Evolutionary conservation across 192 early-diverging fungal genomes (phyloP).

Genomic region (Jimgerdemannia flammicorona): DNA sequence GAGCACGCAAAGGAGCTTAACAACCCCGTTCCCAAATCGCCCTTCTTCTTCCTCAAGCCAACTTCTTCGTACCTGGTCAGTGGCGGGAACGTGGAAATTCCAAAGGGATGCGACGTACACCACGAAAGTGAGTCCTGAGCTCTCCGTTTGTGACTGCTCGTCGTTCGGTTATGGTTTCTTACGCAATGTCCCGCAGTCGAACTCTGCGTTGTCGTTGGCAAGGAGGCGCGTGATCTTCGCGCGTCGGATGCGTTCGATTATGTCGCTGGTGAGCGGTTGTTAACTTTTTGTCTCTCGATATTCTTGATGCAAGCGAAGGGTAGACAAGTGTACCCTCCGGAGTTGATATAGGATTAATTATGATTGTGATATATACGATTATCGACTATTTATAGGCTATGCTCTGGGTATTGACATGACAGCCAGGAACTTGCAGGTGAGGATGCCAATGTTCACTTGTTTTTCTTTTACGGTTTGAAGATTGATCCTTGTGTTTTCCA

Average conservation of each 20-base stretch:
- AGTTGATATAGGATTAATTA: too few species aligned
- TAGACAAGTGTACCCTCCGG: too few species aligned
- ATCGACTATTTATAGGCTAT: constrained; percentile 46
- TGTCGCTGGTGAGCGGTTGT: constrained; percentile 42
- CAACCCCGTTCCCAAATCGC: constrained; percentile 83
- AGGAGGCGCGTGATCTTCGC: constrained; percentile 68
- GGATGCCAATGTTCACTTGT: neutral
- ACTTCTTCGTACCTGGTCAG: constrained; percentile 71
- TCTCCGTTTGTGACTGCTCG: neutral
- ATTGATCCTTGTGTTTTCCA: neutral
- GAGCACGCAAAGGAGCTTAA: constrained; percentile 94
- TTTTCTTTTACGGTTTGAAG: neutral
- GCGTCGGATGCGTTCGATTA: constrained; percentile 57
- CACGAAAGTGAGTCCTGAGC: constrained; percentile 64
- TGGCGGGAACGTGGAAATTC: constrained; percentile 76
- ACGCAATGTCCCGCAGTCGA: constrained; percentile 56
- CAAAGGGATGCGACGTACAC: constrained; percentile 72
- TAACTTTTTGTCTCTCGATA: too few species aligned
- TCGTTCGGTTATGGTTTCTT: neutral
- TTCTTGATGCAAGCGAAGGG: too few species aligned
- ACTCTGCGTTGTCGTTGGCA: constrained; percentile 89
- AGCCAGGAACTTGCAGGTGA: constrained; percentile 75
- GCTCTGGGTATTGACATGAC: constrained; percentile 91
- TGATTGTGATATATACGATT: neutral
- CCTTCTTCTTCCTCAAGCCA: constrained; percentile 95